phyloP scores from a whole-genome alignment of 75 land plant genomes.

The Azolla pinnata region DNA sequence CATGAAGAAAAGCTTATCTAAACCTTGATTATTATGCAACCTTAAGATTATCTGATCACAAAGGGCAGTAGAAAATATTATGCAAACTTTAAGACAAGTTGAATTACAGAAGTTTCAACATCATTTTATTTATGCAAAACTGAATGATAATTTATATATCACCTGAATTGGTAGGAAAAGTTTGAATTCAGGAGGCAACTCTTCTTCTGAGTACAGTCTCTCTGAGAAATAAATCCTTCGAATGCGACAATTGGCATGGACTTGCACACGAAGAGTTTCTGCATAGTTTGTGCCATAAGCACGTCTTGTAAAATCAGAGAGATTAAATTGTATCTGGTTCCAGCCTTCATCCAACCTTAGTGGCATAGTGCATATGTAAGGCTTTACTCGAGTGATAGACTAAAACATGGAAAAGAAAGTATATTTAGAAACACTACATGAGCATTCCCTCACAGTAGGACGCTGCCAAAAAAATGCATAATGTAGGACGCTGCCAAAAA shows the following conservation, averaged over 20 bases:
- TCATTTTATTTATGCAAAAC: too few species aligned
- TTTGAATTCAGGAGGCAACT: slow-evolving; percentile 91
- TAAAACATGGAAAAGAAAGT: slow-evolving; percentile 21
- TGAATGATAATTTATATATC: too few species aligned
- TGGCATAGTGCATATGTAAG: slow-evolving; percentile 96
- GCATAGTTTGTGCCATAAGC: slow-evolving; percentile 96
- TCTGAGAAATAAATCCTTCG: slow-evolving; percentile 90
- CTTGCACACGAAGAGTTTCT: slow-evolving; percentile 85
- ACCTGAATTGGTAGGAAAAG: slow-evolving; percentile 90
- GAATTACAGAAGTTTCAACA: too few species aligned
- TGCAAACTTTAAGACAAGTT: too few species aligned
- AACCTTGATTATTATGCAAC: too few species aligned
- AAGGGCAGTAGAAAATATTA: too few species aligned
- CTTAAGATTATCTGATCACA: too few species aligned
- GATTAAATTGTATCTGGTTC: slow-evolving; percentile 90
- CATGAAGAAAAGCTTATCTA: too few species aligned
- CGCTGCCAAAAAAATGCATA: too few species aligned
- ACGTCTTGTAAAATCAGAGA: slow-evolving; percentile 75
- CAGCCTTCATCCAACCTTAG: slow-evolving; percentile 80
- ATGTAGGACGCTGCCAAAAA: too few species aligned
- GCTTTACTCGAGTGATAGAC: slow-evolving; percentile 82
- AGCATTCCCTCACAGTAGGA: too few species aligned
- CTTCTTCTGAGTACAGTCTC: slow-evolving; percentile 87
- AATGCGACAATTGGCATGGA: slow-evolving; percentile 91
- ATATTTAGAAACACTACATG: too few species aligned